phyloP scores from a whole-genome alignment of 2,329 filamentous ascomycete genomes.

The Daldinia eschscholtzii region DNA sequence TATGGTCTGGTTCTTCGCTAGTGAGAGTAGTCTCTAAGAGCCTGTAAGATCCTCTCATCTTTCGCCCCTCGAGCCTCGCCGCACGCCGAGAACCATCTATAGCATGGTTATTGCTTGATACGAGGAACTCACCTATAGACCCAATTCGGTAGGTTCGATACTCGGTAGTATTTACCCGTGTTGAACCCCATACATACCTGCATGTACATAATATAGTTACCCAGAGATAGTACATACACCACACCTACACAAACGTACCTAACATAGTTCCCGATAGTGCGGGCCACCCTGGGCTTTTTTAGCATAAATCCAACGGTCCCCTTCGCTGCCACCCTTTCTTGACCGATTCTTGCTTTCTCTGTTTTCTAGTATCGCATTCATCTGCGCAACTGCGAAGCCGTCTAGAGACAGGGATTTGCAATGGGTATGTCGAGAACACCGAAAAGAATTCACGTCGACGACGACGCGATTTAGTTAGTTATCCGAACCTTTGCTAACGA shows the following conservation, averaged over 20 bases:
- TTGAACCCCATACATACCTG: slow-evolving; percentile 21
- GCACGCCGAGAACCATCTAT: slow-evolving; percentile 27
- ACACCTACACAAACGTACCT: neutral
- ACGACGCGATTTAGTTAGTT: neutral
- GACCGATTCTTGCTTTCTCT: slow-evolving; percentile 27
- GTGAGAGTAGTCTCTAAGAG: neutral
- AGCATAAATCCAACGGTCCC: slow-evolving; percentile 40
- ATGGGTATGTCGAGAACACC: slow-evolving; percentile 36
- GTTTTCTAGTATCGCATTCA: slow-evolving; percentile 27
- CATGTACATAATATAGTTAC: neutral
- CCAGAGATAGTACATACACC: no score
- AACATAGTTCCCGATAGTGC: slow-evolving; percentile 17
- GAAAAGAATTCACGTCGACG: neutral
- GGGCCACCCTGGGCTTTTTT: slow-evolving; percentile 30
- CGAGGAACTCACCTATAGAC: slow-evolving; percentile 26
- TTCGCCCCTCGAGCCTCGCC: slow-evolving; percentile 30
- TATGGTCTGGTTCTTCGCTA: slow-evolving; percentile 32
- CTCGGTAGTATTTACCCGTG: slow-evolving; percentile 32
- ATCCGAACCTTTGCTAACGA: slow-evolving; percentile 16
- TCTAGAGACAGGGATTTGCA: slow-evolving; percentile 24
- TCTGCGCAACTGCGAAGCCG: slow-evolving; percentile 25
- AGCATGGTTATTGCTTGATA: slow-evolving; percentile 30
- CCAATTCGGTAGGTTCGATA: slow-evolving; percentile 23
- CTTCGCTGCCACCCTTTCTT: slow-evolving; percentile 23
- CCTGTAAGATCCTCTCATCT: slow-evolving; percentile 27